Conservation (phyloP, 208 protist genomes). For the Trypanosomatidae sp. region DNA sequence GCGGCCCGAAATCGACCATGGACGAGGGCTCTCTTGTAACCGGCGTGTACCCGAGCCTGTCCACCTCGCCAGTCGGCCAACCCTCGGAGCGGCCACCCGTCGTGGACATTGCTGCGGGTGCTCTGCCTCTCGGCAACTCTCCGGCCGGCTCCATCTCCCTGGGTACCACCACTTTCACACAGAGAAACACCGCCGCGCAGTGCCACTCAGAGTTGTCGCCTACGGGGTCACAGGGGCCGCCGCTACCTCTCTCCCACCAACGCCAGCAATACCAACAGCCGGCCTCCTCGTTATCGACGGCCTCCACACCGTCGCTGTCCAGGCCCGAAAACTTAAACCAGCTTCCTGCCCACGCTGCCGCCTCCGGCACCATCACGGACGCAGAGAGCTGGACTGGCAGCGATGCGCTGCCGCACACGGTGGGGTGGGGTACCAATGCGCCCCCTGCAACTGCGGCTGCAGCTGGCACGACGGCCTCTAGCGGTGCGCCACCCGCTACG, state of each 20-base stretch:
- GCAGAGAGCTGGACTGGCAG: slow-evolving; percentile 1
- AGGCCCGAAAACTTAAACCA: neutral
- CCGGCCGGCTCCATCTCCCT: neutral
- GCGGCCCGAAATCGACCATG: neutral
- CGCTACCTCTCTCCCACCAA: neutral
- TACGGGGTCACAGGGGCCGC: neutral
- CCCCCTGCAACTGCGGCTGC: neutral
- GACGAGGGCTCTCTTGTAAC: neutral
- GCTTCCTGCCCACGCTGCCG: neutral
- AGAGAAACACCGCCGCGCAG: neutral
- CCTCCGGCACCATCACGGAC: neutral
- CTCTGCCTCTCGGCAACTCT: neutral
- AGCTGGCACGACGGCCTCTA: neutral
- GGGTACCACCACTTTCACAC: neutral
- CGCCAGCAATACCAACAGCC: neutral
- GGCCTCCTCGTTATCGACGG: neutral
- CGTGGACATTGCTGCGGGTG: neutral
- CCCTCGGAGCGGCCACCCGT: neutral
- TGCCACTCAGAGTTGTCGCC: slow-evolving; percentile 1
- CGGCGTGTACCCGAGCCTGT: neutral
- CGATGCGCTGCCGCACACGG: neutral
- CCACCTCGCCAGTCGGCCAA: neutral
- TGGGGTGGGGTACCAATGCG: neutral
- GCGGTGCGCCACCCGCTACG: neutral
- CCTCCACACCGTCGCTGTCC: slow-evolving; percentile 1